Percentiles rank a stretch among this genome's conserved stretches.
phyloP scores from a whole-genome alignment of 2,329 filamentous ascomycete genomes.

The Ascosphaera apis region DNA sequence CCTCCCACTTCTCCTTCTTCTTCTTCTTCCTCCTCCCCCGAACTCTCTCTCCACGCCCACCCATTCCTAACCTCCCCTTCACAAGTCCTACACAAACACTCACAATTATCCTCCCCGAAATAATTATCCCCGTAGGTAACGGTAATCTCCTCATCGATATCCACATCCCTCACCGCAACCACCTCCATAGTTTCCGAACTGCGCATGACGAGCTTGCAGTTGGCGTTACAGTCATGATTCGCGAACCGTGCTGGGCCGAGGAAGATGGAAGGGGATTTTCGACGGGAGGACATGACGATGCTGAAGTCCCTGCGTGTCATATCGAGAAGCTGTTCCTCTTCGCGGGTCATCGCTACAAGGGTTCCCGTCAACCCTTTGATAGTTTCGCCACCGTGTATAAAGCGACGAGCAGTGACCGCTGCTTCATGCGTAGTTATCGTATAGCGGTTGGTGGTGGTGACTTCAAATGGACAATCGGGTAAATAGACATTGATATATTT shows the following conservation, averaged over 20 bases:
- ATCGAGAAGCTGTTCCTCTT: constrained; percentile 69
- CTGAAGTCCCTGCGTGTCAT: constrained; percentile 80
- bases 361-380: constrained; percentile 84
- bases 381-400: constrained; percentile 58
- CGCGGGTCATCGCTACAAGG: constrained; percentile 73
- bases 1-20: no score
- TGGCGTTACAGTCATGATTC: constrained; percentile 90
- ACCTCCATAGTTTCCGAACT: constrained; percentile 79
- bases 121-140: constrained; percentile 92
- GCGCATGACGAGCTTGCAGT: constrained; percentile 65
- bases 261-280: constrained; percentile 76
- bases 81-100: constrained; percentile 78
- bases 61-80: constrained; percentile 56
- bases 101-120: constrained; percentile 84
- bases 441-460: constrained; percentile 82
- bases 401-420: constrained; percentile 55
- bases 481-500: constrained; percentile 87
- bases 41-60: no score
- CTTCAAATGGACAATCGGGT: constrained; percentile 84
- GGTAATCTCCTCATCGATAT: constrained; percentile 79
- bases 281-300: constrained; percentile 80
- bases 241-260: constrained; percentile 89
- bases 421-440: constrained; percentile 81
- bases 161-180: constrained; percentile 59
- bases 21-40: no score